Evolutionary conservation across 225 moss, liverwort and hornwort genomes (phyloP).

Genomic region (Bryoerythrophyllum caledonicum): DNA sequence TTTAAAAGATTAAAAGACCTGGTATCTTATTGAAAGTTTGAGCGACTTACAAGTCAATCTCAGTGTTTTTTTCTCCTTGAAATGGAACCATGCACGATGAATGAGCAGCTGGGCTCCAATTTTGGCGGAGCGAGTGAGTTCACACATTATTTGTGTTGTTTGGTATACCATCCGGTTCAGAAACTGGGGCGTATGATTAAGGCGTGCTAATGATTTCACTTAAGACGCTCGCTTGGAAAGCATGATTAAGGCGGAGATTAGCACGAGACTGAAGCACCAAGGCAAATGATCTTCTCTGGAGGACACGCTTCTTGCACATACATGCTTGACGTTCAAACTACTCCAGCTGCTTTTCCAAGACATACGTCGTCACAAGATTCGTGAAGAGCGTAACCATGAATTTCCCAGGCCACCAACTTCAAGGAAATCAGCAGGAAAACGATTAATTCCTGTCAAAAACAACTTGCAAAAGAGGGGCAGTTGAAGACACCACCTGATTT

Average conservation of each 20-base stretch:
- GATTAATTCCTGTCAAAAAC: no score
- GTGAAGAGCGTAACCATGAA: no score
- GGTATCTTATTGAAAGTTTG: no score
- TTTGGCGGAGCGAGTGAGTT: background rate
- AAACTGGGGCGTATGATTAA: slow-evolving; percentile 7
- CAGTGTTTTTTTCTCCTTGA: background rate
- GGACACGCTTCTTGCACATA: slow-evolving; percentile 9
- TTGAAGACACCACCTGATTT: no score
- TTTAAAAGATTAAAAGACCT: no score
- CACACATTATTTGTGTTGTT: background rate
- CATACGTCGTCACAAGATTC: no score
- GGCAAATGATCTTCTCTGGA: background rate
- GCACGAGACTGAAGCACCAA: background rate
- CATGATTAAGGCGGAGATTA: background rate
- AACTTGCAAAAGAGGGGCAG: background rate
- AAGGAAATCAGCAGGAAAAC: background rate
- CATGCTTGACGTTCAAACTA: background rate
- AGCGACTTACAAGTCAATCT: no score
- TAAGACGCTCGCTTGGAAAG: background rate
- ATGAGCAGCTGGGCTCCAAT: background rate
- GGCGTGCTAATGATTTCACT: background rate
- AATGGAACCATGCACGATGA: background rate
- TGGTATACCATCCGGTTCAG: background rate
- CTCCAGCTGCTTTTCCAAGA: background rate
- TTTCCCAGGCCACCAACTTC: no score